Base-by-base conservation (phyloP, 192 early-diverging fungal species). In the Coemansia sp. region DNA sequence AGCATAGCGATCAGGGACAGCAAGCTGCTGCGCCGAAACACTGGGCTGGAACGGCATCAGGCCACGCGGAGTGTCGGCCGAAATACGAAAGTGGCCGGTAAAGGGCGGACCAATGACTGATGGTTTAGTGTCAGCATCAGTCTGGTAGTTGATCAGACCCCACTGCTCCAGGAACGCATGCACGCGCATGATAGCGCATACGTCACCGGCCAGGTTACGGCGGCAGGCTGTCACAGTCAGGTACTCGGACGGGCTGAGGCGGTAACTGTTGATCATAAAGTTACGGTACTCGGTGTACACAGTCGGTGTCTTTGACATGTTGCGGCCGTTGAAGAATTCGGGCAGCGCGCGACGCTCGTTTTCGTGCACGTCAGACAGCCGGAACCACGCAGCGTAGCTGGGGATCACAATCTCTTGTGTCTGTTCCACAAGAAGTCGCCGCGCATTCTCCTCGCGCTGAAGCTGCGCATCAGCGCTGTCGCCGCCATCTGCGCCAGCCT, bases 161-260 rank as follows among this genome's bases (percentile, higher is more conserved):
- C 97, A 99, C 72, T 99, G 96, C 78, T 99, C 96, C 51, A 99
- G 82, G 62, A 99, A 96, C 3, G 96, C 93, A 81, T 99, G 97
- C 4, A 99, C 94, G 51, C 97, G 85, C 78, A 98, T 95, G 58
- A 99, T 97, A 3, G 96, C 93, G 69, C 97, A 97, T 6, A 99
- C 97, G 82, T 99, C 97, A 21, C 97, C 97, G 0, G 95, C 94
- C 66, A 99, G 81, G 75, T 98, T 97, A 21, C 97, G 82, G 53
- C 96, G 76, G 79, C 95, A 97, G 2, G 97, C 97, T 4, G 97
- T 99, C 8, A 99, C 94, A 7, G 97, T 97, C 46, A 99, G 81
- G 73, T 99, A 99, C 73, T 99, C 95, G 12, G 84, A 75, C 4
- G 97, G 95, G 66, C 95, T 96, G 51, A 98, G 85, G 17, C 97